A percentile compares a stretch with the other conserved stretches of the same genome.
phyloP scores from a whole-genome alignment of 2,329 filamentous ascomycete species.

The Trichoderma guizhouense region DNA sequence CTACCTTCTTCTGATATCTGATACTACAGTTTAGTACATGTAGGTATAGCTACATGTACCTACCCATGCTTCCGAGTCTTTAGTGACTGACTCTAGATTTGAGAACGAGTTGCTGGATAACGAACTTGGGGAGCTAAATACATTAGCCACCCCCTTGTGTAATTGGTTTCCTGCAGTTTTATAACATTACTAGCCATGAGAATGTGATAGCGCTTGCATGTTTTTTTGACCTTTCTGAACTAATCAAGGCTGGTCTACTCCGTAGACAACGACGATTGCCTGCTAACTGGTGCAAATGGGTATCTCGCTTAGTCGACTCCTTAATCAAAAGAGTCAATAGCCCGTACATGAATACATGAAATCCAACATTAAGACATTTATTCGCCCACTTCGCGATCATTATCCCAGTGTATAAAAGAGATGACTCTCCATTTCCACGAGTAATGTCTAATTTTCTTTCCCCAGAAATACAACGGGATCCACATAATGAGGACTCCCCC shows the following conservation, averaged over 20 bases:
- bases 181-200: background rate
- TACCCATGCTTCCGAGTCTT: background rate
- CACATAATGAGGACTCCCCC: conserved; percentile 44
- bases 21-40: background rate
- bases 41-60: background rate
- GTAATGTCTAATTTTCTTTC: conserved; percentile 44
- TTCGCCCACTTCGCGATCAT: conserved; percentile 54
- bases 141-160: background rate
- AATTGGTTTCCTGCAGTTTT: background rate
- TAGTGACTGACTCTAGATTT: background rate
- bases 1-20: background rate
- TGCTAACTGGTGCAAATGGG: background rate
- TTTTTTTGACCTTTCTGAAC: background rate
- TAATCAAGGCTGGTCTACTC: background rate
- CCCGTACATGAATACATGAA: background rate
- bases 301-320: conserved; percentile 14
- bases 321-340: conserved; percentile 1
- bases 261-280: background rate
- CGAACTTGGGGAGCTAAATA: too few species aligned
- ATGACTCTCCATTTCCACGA: conserved; percentile 49
- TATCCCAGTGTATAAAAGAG: conserved; percentile 46
- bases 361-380: conserved; percentile 27
- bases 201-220: background rate
- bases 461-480: conserved; percentile 52
- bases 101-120: background rate